phyloP scores from a whole-genome alignment of 768 basidiomycete genomes.

The Tricholoma saponaceum region DNA sequence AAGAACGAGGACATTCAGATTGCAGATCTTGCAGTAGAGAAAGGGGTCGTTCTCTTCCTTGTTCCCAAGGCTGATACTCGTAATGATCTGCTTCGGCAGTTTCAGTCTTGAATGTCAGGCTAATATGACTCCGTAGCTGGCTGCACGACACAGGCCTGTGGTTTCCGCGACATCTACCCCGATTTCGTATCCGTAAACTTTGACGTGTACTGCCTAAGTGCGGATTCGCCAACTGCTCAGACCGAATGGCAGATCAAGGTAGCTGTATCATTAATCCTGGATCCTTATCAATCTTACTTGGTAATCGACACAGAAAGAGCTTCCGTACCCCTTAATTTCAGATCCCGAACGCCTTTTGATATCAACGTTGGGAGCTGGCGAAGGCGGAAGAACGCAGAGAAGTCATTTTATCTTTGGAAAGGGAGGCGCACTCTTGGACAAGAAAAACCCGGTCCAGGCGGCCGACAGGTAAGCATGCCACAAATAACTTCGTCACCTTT shows the following conservation, averaged over 20 bases:
- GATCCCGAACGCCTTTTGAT: constrained; percentile 85
- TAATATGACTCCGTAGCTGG: constrained; percentile 48
- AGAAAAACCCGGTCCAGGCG: constrained; percentile 82
- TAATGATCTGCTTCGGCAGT: constrained; percentile 29
- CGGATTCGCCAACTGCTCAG: constrained; percentile 71
- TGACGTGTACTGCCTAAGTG: constrained; percentile 80
- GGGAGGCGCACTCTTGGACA: constrained; percentile 85
- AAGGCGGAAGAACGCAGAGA: constrained; percentile 80
- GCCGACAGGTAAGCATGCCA: constrained; percentile 61
- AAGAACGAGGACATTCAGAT: constrained; percentile 77
- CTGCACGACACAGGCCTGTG: constrained; percentile 91
- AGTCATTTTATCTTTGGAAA: constrained; percentile 93
- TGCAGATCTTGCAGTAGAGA: constrained; percentile 55
- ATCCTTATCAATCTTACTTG: background rate
- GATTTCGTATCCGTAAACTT: constrained; percentile 69
- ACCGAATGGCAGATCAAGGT: constrained; percentile 78
- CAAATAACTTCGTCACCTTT: background rate
- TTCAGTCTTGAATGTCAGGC: background rate
- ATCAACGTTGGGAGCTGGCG: constrained; percentile 74
- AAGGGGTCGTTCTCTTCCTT: constrained; percentile 78
- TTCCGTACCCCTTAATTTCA: constrained; percentile 84
- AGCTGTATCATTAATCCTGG: background rate
- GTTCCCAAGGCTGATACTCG: constrained; percentile 86
- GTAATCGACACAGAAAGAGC: constrained; percentile 54
- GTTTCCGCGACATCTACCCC: constrained; percentile 79